Conservation (phyloP, 345 rosid species). For the Linum tenue region DNA sequence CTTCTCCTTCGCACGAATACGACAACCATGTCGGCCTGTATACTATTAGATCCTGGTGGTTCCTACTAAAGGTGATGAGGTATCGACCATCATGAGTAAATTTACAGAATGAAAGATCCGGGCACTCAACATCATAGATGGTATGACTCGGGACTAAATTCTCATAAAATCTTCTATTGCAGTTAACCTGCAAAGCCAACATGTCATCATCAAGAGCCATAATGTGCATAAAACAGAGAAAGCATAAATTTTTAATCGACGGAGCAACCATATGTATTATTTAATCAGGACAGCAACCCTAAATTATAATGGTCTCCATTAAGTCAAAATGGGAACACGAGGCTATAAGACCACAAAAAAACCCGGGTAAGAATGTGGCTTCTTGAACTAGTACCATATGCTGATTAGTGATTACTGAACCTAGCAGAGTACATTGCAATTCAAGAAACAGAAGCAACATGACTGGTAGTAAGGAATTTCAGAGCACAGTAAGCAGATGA, state of each 20-base stretch:
- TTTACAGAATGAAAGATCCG: conserved; percentile 84
- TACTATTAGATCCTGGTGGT: conserved; percentile 74
- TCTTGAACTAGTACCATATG: not conserved
- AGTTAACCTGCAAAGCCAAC: conserved; percentile 54
- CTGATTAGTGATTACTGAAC: not conserved
- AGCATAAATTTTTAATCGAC: not conserved
- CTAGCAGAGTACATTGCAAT: not conserved
- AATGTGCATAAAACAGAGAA: not conserved
- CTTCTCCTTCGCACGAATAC: conserved; percentile 51
- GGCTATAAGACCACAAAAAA: not conserved
- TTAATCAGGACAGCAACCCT: not conserved
- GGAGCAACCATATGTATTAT: not conserved
- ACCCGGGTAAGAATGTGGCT: not conserved
- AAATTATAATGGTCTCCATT: not conserved
- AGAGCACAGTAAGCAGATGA: conserved; percentile 1
- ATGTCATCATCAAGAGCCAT: conserved; percentile 10
- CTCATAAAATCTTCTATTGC: conserved; percentile 76
- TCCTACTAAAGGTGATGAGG: conserved; percentile 83
- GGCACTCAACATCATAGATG: conserved; percentile 75
- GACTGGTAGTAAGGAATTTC: not conserved
- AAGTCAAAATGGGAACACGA: not conserved
- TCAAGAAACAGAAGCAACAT: not conserved
- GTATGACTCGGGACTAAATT: conserved; percentile 81
- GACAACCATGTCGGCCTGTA: conserved; percentile 84
- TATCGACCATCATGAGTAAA: conserved; percentile 91